phyloP scores from a whole-genome alignment of 176 grass and related monocot genomes.

The Cymbopogon citratus region DNA sequence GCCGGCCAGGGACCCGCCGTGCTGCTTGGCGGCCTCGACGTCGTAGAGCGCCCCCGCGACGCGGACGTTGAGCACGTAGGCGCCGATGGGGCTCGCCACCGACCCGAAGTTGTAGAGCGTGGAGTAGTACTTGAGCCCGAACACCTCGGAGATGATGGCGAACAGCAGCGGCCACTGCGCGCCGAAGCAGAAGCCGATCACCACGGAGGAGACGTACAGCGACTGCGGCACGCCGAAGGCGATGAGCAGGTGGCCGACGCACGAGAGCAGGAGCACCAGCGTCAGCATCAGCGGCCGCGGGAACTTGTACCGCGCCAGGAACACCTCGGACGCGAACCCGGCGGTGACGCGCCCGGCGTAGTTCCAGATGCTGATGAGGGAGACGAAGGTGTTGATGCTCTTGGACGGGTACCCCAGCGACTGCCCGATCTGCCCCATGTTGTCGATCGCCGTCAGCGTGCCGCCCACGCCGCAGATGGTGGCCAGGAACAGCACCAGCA shows the following conservation, averaged over 20 bases:
- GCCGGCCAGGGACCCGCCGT: slow-evolving; percentile 1
- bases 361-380: slow-evolving; percentile 89
- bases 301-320: slow-evolving; percentile 44
- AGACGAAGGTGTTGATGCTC: slow-evolving; percentile 74
- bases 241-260: slow-evolving; percentile 75
- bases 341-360: slow-evolving; percentile 56
- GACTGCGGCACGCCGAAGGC: slow-evolving; percentile 57
- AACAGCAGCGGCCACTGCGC: slow-evolving; percentile 72
- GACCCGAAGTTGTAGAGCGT: slow-evolving; percentile 75
- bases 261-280: slow-evolving; percentile 51
- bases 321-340: slow-evolving; percentile 57
- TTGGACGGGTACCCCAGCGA: slow-evolving; percentile 46
- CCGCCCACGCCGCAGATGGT: slow-evolving; percentile 71
- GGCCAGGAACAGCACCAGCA: slow-evolving; percentile 63
- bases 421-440: slow-evolving; percentile 76
- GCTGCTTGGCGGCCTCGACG: slow-evolving; percentile 47
- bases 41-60: slow-evolving; percentile 60
- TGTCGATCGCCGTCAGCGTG: slow-evolving; percentile 77
- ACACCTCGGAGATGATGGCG: slow-evolving; percentile 83
- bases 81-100: slow-evolving; percentile 65
- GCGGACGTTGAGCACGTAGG: slow-evolving; percentile 60
- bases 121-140: slow-evolving; percentile 87
- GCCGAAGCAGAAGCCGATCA: slow-evolving; percentile 77
- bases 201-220: slow-evolving; percentile 39
- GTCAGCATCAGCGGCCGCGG: slow-evolving; percentile 63